phyloP scores from a whole-genome alignment of 1,139 yeast species.

The Nematodospora anomalae region DNA sequence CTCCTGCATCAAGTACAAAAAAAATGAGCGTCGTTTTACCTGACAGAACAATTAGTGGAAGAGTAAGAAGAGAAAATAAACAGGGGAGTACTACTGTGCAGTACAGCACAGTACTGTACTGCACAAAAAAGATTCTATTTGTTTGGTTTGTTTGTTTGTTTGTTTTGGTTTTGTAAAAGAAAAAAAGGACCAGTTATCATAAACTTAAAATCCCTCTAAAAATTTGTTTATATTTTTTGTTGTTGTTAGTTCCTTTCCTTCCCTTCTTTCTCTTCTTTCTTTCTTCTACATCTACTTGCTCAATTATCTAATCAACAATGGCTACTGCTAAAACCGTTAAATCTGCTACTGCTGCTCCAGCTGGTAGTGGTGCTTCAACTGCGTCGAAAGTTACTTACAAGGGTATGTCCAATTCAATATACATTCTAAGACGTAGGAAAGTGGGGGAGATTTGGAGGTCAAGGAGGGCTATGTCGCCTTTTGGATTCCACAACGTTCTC shows the following conservation, averaged over 20 bases:
- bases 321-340: slow-evolving; percentile 26
- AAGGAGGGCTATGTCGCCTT: too few species aligned
- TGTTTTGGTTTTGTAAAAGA: not conserved
- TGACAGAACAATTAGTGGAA: too few species aligned
- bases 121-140: too few species aligned
- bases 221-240: too few species aligned
- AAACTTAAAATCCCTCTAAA: too few species aligned
- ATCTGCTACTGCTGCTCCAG: slow-evolving; percentile 22
- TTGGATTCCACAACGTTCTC: too few species aligned
- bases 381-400: slow-evolving; percentile 48
- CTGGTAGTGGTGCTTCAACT: slow-evolving; percentile 29
- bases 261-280: slow-evolving; percentile 5
- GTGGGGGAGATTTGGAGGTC: slow-evolving; percentile 5
- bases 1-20: too few species aligned
- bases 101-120: too few species aligned
- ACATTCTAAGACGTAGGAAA: not conserved
- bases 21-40: too few species aligned
- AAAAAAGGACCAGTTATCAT: too few species aligned
- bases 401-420: slow-evolving; percentile 48
- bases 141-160: not conserved
- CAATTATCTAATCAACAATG: slow-evolving; percentile 24
- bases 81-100: too few species aligned
- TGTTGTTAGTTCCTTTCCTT: not conserved
- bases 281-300: slow-evolving; percentile 2
- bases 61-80: too few species aligned